Conservation (phyloP, 2,329 filamentous ascomycete species). For the Sporothrix pallida region DNA sequence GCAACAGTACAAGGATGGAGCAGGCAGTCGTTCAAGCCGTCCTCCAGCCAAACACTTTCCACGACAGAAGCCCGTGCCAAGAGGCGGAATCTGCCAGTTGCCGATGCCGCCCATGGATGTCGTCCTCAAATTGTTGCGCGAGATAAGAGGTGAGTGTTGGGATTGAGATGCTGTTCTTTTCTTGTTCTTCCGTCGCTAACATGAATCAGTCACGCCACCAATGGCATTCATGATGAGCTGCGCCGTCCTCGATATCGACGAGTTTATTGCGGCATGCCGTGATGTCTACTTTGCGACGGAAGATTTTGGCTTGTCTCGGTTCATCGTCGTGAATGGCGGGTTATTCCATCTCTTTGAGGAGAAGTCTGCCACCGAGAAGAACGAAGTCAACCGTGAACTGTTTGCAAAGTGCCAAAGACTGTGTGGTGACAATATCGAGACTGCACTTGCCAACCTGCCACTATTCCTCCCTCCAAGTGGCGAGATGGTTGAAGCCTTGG, state of each 20-base stretch:
- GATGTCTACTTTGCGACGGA: constrained; percentile 42
- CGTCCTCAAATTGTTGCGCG: constrained; percentile 56
- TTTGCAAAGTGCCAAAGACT: constrained; percentile 45
- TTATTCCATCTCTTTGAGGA: constrained; percentile 59
- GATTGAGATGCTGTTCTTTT: too few species aligned
- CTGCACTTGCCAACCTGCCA: constrained; percentile 50
- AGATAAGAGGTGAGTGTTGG: constrained; percentile 46
- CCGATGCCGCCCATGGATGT: constrained; percentile 60
- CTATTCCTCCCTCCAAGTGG: constrained; percentile 61
- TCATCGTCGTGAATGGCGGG: constrained; percentile 57
- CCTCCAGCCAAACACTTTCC: constrained; percentile 46
- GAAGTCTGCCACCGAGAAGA: constrained; percentile 41
- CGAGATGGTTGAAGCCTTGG: constrained; percentile 62
- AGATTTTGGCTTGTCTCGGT: constrained; percentile 46
- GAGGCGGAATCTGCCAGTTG: constrained; percentile 56
- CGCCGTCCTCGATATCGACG: constrained; percentile 53
- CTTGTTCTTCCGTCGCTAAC: background rate
- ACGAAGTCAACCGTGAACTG: constrained; percentile 35
- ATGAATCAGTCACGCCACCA: constrained; percentile 31
- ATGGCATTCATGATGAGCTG: constrained; percentile 31
- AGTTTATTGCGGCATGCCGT: constrained; percentile 59
- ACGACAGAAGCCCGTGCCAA: constrained; percentile 53
- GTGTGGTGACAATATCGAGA: constrained; percentile 35
- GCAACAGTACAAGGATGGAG: background rate
- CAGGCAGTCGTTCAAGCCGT: constrained; percentile 51